Evolutionary conservation across 768 basidiomycete species (phyloP).

Genomic region (Boletus bicolor): DNA sequence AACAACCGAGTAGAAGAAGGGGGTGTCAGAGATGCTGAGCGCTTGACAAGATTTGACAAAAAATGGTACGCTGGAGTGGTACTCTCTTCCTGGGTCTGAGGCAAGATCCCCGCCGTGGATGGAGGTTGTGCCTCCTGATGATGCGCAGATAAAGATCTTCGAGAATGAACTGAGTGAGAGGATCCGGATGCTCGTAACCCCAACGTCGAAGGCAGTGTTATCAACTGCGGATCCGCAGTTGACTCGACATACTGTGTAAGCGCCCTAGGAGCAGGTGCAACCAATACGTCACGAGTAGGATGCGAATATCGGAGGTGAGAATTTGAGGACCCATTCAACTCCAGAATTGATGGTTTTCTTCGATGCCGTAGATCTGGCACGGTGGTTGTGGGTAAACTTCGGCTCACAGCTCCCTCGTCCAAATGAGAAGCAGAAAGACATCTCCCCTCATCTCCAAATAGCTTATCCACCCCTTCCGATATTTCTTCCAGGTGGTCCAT

Average conservation of each 20-base stretch:
- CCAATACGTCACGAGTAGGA: slow-evolving; percentile 50
- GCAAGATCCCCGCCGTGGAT: slow-evolving; percentile 18
- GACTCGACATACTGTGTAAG: slow-evolving; percentile 72
- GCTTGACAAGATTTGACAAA: slow-evolving; percentile 54
- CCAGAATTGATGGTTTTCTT: slow-evolving; percentile 46
- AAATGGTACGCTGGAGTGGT: slow-evolving; percentile 59
- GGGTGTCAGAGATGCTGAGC: slow-evolving; percentile 28
- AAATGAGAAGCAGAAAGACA: slow-evolving; percentile 1
- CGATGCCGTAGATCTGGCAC: slow-evolving; percentile 32
- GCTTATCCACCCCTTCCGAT: slow-evolving; percentile 54
- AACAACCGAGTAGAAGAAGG: slow-evolving; percentile 29
- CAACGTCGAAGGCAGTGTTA: slow-evolving; percentile 67
- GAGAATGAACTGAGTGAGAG: slow-evolving; percentile 20
- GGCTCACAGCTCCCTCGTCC: slow-evolving; percentile 35
- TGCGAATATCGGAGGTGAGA: slow-evolving; percentile 49
- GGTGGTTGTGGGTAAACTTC: slow-evolving; percentile 43
- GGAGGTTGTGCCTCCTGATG: slow-evolving; percentile 1
- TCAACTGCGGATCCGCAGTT: slow-evolving; percentile 46
- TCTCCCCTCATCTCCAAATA: slow-evolving; percentile 40
- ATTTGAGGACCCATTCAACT: slow-evolving; percentile 31
- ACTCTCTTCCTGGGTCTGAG: slow-evolving; percentile 39
- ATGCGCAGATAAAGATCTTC: neutral
- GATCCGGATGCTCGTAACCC: slow-evolving; percentile 49
- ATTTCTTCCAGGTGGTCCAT: slow-evolving; percentile 68
- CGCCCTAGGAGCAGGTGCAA: slow-evolving; percentile 70